phyloP scores from a whole-genome alignment of 2,329 filamentous ascomycete species.

The Alternaria ethzedia region DNA sequence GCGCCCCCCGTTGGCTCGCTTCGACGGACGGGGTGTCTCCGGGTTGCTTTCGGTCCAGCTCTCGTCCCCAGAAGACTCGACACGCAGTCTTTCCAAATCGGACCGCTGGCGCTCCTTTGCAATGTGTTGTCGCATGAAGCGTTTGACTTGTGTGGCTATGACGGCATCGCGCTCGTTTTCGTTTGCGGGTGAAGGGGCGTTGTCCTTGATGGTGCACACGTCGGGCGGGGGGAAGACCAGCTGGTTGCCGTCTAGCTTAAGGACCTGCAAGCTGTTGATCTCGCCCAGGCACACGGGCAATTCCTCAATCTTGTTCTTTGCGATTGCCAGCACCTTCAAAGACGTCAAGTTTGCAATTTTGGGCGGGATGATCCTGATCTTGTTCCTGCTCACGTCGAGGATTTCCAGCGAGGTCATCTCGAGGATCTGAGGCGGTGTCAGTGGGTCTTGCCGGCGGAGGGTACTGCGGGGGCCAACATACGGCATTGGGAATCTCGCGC shows the following conservation, averaged over 20 bases:
- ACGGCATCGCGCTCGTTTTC: slow-evolving; percentile 67
- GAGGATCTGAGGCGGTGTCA: slow-evolving; percentile 69
- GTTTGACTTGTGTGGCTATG: slow-evolving; percentile 66
- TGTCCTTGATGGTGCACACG: slow-evolving; percentile 50
- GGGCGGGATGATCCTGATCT: slow-evolving; percentile 76
- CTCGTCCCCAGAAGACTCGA: slow-evolving; percentile 56
- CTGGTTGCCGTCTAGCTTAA: slow-evolving; percentile 90
- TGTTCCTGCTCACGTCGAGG: slow-evolving; percentile 88
- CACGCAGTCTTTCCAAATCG: slow-evolving; percentile 41
- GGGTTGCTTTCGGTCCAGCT: slow-evolving; percentile 68
- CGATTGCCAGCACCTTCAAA: slow-evolving; percentile 85
- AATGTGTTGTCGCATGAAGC: slow-evolving; percentile 59
- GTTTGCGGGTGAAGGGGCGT: slow-evolving; percentile 54
- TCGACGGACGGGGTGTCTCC: slow-evolving; percentile 77
- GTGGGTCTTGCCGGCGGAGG: neutral
- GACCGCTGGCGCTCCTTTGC: slow-evolving; percentile 42
- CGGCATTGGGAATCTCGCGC: slow-evolving; percentile 68
- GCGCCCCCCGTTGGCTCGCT: slow-evolving; percentile 60
- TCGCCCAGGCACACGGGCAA: slow-evolving; percentile 84
- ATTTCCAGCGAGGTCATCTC: slow-evolving; percentile 88
- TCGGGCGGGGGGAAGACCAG: slow-evolving; percentile 73
- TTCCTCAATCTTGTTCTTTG: slow-evolving; percentile 84
- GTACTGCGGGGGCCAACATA: slow-evolving; percentile 51
- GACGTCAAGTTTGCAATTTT: slow-evolving; percentile 82
- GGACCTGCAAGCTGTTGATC: slow-evolving; percentile 85